These are phyloP conservation scores for Arxiozyma telluris DNA, from an alignment of 1,139 yeast species.

Conservation along the genomic window DNA sequence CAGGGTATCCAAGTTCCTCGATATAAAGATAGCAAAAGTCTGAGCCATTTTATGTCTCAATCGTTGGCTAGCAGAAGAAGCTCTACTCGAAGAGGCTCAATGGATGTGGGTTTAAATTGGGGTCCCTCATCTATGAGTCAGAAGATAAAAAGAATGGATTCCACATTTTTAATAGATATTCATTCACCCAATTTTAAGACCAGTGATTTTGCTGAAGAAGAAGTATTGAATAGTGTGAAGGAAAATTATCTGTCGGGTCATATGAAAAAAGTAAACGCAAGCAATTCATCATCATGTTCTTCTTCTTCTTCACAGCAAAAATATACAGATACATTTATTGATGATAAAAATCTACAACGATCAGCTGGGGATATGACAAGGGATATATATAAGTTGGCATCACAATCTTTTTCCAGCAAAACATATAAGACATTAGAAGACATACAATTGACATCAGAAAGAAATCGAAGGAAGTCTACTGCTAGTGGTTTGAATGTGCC, in stretches of 20 bases:
- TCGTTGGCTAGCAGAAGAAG: conserved; percentile 7
- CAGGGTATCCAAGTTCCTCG: conserved; percentile 5
- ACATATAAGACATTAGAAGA: conserved; percentile 28
- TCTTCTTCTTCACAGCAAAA: neutral
- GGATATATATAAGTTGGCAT: conserved; percentile 39
- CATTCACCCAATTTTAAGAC: conserved; percentile 30
- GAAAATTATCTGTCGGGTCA: conserved; percentile 20
- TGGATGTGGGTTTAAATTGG: neutral
- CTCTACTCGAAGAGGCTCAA: conserved; percentile 3
- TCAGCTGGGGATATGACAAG: conserved; percentile 72
- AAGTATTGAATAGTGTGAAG: conserved; percentile 22
- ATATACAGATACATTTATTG: neutral
- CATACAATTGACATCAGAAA: conserved; percentile 16
- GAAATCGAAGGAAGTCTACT: conserved; percentile 45
- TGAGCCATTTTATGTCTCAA: neutral
- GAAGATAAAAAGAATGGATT: conserved; percentile 10
- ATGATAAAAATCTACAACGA: conserved; percentile 7
- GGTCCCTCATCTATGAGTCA: neutral
- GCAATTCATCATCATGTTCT: neutral
- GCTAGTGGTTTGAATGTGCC: conserved; percentile 68
- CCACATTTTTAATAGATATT: conserved; percentile 24
- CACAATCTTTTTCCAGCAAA: conserved; percentile 20
- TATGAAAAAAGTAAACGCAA: conserved; percentile 2
- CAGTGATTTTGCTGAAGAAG: conserved; percentile 17
- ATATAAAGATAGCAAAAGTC: neutral